Conservation (phyloP, 2,329 filamentous ascomycete genomes). For the Exophiala oligosperma region DNA sequence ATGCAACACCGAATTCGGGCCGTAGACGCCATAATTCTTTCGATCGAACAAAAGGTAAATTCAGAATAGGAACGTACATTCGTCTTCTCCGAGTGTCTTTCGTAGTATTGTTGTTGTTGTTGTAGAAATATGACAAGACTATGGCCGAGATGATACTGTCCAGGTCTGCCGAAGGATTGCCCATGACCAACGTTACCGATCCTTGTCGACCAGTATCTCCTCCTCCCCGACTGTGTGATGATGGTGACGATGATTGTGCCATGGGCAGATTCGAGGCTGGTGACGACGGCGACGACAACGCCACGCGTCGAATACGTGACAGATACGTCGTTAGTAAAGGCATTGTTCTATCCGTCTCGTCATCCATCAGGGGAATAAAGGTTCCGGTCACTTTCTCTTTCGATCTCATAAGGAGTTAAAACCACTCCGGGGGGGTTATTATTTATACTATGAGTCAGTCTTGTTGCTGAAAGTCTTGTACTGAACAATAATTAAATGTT, state of each 20-base stretch:
- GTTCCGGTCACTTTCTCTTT: too few relatives aligned
- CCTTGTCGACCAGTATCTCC: neutral
- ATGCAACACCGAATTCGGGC: conserved; percentile 59
- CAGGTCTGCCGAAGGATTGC: conserved; percentile 54
- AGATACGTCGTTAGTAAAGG: conserved; percentile 5
- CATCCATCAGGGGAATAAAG: neutral
- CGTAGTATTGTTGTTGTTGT: conserved; percentile 2
- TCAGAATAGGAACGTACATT: conserved; percentile 59
- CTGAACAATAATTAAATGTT: too few relatives aligned
- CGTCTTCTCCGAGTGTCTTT: conserved; percentile 11
- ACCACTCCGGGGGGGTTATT: too few relatives aligned
- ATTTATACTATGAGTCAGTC: too few relatives aligned
- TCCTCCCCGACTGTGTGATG: conserved; percentile 8
- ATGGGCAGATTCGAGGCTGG: neutral
- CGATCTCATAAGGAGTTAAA: too few relatives aligned
- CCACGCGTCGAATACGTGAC: neutral
- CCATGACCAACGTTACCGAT: conserved; percentile 39
- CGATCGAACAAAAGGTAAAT: conserved; percentile 50
- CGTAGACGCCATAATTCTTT: conserved; percentile 54
- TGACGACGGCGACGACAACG: neutral
- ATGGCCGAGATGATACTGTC: conserved; percentile 64
- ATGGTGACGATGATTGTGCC: neutral
- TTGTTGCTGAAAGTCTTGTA: too few relatives aligned
- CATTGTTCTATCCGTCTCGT: neutral
- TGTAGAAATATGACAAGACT: conserved; percentile 59